Evolutionary conservation across 2,329 filamentous ascomycete genomes (phyloP), one percentile per base, ranked within the genome.

Genomic region (Myotisia sp.): DNA sequence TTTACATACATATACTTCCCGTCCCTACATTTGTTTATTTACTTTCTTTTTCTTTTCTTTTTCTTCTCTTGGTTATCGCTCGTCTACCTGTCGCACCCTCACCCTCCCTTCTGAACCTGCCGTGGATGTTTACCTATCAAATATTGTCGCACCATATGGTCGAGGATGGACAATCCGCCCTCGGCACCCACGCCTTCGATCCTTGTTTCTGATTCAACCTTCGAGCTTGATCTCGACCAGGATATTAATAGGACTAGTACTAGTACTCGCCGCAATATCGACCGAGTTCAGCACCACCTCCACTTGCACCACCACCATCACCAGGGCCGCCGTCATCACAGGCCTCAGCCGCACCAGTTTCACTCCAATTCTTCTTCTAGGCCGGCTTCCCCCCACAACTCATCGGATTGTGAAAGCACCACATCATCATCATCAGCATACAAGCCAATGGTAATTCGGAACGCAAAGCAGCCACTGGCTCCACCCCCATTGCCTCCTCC

Each of bases 401-500:
- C 59, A 37, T 54, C 35, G 33, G 33, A 33, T 27, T 28, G 16
- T 34, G 29, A 37, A 20, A 28, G 23, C 9, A 33, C 63, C 26
- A 56, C 54, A 37, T 21, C 29, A 17, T 17, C 18, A 3, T 22
- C 29, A 21, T 17, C 19, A 12, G 6, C 29, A 5, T 22, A 32
- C 41, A 64, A 65, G 42, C 68, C 71, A 44, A 73, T 79, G 71
- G 62, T 73, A 40, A 78, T 80, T 50, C 72, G 71, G 32, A 64
- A 68, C 49, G 62, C 66, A 39, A 63, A 67, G 48, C 52, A 58
- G 38, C 49, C 56, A 32, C 50, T 53, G 27, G 61, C 64, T 33
- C 75, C 76, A 38, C 75, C 76, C 42, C 73, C 74, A 32, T 62
- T 79, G 47, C 76, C 75, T 46, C 76, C 76, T 38, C 70, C 74